Evolutionary conservation across 2,329 filamentous ascomycete species (phyloP).

Genomic region (Acarospora socialis): DNA sequence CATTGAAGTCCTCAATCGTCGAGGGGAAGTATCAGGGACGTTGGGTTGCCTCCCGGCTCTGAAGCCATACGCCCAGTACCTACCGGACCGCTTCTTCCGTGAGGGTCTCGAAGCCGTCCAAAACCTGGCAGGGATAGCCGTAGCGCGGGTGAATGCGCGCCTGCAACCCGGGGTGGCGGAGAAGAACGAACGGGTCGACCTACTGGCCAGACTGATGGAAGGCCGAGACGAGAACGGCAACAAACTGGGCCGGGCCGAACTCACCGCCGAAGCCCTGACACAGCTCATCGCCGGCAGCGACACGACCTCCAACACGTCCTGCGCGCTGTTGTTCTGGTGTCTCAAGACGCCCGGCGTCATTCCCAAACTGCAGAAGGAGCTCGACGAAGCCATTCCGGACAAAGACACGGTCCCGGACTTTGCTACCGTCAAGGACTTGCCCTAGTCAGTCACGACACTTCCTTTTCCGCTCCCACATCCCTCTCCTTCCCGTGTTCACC

Average conservation of each 20-base stretch:
- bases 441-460: slow-evolving; percentile 37
- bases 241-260: slow-evolving; percentile 59
- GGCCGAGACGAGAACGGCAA: slow-evolving; percentile 68
- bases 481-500: background rate
- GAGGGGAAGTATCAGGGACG: slow-evolving; percentile 72
- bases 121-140: slow-evolving; percentile 74
- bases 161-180: slow-evolving; percentile 51
- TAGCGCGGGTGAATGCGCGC: slow-evolving; percentile 62
- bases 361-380: slow-evolving; percentile 56
- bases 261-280: slow-evolving; percentile 78
- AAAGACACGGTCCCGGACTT: slow-evolving; percentile 52
- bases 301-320: slow-evolving; percentile 57
- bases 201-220: slow-evolving; percentile 73
- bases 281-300: slow-evolving; percentile 67
- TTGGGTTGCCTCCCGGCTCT: slow-evolving; percentile 60
- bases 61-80: slow-evolving; percentile 64
- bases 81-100: slow-evolving; percentile 71
- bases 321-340: slow-evolving; percentile 68
- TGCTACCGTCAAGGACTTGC: slow-evolving; percentile 58
- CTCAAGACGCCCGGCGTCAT: slow-evolving; percentile 56
- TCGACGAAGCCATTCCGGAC: slow-evolving; percentile 54
- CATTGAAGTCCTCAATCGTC: slow-evolving; percentile 69
- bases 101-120: slow-evolving; percentile 61
- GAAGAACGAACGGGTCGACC: slow-evolving; percentile 54
- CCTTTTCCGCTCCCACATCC: background rate